These are phyloP conservation scores for Ceratocystis ficicola DNA, from an alignment of 2,329 filamentous ascomycete genomes.

Conservation along the genomic window DNA sequence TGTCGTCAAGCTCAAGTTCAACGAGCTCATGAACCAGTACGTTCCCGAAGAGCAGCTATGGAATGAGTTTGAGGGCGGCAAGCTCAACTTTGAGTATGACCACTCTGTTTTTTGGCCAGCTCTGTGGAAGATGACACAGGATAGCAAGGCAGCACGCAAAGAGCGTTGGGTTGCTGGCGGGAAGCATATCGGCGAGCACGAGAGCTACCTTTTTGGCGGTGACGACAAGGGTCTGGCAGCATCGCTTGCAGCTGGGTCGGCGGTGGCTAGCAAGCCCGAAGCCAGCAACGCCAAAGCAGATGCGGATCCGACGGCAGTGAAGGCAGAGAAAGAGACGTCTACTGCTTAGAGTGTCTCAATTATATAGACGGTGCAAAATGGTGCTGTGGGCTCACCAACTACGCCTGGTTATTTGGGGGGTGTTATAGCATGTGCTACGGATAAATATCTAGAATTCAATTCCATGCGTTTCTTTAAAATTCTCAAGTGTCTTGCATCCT, in stretches of 20 bases:
- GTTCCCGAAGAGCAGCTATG: slow-evolving; percentile 74
- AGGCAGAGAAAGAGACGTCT: neutral
- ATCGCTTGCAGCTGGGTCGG: slow-evolving; percentile 17
- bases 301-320: neutral
- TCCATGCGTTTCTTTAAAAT: neutral
- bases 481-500: neutral
- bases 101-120: slow-evolving; percentile 83
- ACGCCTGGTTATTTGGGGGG: neutral
- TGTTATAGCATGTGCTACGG: neutral
- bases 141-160: slow-evolving; percentile 49
- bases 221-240: slow-evolving; percentile 19
- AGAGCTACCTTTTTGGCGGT: slow-evolving; percentile 71
- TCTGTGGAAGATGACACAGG: slow-evolving; percentile 56
- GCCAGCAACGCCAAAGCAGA: slow-evolving; percentile 10
- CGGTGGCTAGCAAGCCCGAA: slow-evolving; percentile 19
- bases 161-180: slow-evolving; percentile 70
- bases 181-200: slow-evolving; percentile 70
- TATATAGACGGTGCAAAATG: neutral
- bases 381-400: slow-evolving; percentile 15
- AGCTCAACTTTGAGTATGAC: slow-evolving; percentile 83
- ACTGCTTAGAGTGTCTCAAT: slow-evolving; percentile 20
- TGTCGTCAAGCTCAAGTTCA: slow-evolving; percentile 91
- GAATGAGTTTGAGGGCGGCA: slow-evolving; percentile 60
- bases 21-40: slow-evolving; percentile 75
- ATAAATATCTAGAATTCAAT: neutral